A percentile compares a stretch with the other conserved stretches of the same genome.
Conservation (phyloP, 2,329 filamentous ascomycete genomes). For the Penicillium glabrum region DNA sequence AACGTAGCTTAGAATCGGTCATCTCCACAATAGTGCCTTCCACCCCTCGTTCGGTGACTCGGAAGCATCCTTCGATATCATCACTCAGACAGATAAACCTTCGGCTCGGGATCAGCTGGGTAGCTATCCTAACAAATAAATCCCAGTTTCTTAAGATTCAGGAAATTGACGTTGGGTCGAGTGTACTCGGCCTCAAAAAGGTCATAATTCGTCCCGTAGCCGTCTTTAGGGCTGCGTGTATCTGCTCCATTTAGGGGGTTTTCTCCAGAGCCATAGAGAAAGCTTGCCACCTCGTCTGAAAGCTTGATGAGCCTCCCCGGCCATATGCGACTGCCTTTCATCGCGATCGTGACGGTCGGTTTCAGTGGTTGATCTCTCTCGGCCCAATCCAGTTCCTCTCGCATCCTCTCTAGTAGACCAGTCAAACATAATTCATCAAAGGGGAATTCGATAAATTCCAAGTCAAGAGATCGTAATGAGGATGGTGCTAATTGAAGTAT, state of each 20-base stretch:
- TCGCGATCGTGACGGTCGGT: constrained; percentile 5
- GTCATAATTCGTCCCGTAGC: constrained; percentile 6
- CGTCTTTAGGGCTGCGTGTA: neutral
- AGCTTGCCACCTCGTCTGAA: constrained; percentile 5
- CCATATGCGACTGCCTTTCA: neutral
- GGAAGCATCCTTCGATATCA: too few species aligned
- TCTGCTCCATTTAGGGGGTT: neutral
- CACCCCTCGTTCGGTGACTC: too few species aligned
- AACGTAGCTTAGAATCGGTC: too few species aligned
- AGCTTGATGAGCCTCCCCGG: constrained; percentile 1
- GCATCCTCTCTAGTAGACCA: constrained; percentile 6
- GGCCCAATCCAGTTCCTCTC: constrained; percentile 5
- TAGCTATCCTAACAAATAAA: neutral
- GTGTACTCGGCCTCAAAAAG: constrained; percentile 8
- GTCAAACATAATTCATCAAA: neutral
- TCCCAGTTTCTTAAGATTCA: neutral
- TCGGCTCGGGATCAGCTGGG: neutral
- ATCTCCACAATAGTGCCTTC: too few species aligned
- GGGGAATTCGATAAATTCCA: neutral
- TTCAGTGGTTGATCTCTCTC: constrained; percentile 1
- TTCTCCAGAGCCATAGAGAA: constrained; percentile 9
- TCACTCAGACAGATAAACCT: neutral
- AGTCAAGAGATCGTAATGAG: too few species aligned
- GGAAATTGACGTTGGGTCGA: constrained; percentile 1
- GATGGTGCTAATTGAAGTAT: too few species aligned